phyloP scores from a whole-genome alignment of 2,329 filamentous ascomycete species.

The Coccinonectria pachysandricola region DNA sequence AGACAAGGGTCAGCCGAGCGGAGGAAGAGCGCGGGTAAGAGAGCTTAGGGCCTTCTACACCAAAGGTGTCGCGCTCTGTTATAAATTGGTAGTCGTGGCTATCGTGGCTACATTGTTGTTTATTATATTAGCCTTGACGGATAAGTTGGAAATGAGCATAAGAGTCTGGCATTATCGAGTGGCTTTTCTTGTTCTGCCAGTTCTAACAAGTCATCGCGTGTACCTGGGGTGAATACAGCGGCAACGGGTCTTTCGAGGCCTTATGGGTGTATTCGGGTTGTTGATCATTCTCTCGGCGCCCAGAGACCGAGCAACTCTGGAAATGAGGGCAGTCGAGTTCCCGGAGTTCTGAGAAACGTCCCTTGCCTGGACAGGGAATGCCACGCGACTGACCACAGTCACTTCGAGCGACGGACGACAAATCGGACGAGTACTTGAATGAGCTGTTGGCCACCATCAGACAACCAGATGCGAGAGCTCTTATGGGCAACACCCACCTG shows the following conservation, averaged over 20 bases:
- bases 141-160: too few relatives aligned
- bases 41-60: too few relatives aligned
- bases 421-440: slow-evolving; percentile 11
- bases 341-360: too few relatives aligned
- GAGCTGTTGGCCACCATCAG: slow-evolving; percentile 1
- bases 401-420: slow-evolving; percentile 18
- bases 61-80: too few relatives aligned
- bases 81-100: too few relatives aligned
- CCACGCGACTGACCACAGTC: too few relatives aligned
- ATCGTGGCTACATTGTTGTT: too few relatives aligned
- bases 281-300: slow-evolving; percentile 5
- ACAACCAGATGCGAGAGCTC: not conserved
- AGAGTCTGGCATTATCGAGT: too few relatives aligned
- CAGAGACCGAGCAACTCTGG: slow-evolving; percentile 5
- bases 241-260: slow-evolving; percentile 16
- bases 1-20: too few relatives aligned
- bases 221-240: slow-evolving; percentile 10
- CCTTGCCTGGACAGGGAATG: too few relatives aligned
- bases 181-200: slow-evolving; percentile 8
- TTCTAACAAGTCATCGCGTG: slow-evolving; percentile 11
- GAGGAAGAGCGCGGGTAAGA: too few relatives aligned
- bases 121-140: too few relatives aligned
- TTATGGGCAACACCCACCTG: not conserved
- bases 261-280: slow-evolving; percentile 15
- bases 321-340: slow-evolving; percentile 12